A percentile compares a stretch with the other conserved stretches of the same genome.
These are phyloP conservation scores for Ustilago trichophora DNA, from an alignment of 1,284 basidiomycete species.

Conservation along the genomic window DNA sequence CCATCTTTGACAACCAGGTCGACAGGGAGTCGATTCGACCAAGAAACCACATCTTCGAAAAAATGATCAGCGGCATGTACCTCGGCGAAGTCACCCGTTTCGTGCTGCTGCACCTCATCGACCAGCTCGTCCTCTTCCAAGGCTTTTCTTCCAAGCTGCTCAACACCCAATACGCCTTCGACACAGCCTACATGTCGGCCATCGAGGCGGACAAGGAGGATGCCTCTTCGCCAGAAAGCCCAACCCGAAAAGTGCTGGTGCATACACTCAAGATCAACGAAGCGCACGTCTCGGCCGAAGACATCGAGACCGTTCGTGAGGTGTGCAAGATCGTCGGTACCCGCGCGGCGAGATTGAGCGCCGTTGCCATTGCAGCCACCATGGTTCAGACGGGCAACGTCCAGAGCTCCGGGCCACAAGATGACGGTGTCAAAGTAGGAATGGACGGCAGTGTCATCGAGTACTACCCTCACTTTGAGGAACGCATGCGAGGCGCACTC, in stretches of 20 bases:
- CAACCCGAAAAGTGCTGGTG: conserved; percentile 72
- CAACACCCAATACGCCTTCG: conserved; percentile 91
- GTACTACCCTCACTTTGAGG: conserved; percentile 75
- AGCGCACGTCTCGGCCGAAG: conserved; percentile 67
- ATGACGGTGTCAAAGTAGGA: conserved; percentile 46
- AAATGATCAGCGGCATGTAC: conserved; percentile 99
- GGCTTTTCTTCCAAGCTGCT: conserved; percentile 78
- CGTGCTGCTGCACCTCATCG: conserved; percentile 84
- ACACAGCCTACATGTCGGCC: conserved; percentile 89
- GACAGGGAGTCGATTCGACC: conserved; percentile 95
- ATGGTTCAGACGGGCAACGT: conserved; percentile 79
- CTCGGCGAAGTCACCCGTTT: conserved; percentile 91
- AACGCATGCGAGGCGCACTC: conserved; percentile 78
- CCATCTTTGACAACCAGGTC: conserved; percentile 90
- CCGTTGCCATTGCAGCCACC: conserved; percentile 84
- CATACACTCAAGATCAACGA: conserved; percentile 73
- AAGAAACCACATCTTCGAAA: conserved; percentile 92
- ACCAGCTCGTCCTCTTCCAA: conserved; percentile 77
- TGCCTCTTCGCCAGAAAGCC: conserved; percentile 18
- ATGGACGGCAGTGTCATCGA: conserved; percentile 76
- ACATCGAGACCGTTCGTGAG: conserved; percentile 81
- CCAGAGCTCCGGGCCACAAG: conserved; percentile 68
- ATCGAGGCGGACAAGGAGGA: conserved; percentile 72
- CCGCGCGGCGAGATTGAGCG: conserved; percentile 84
- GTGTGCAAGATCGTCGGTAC: conserved; percentile 79